phyloP scores from a whole-genome alignment of 495 filamentous ascomycete species.

The Friedmanniomyces simplex region DNA sequence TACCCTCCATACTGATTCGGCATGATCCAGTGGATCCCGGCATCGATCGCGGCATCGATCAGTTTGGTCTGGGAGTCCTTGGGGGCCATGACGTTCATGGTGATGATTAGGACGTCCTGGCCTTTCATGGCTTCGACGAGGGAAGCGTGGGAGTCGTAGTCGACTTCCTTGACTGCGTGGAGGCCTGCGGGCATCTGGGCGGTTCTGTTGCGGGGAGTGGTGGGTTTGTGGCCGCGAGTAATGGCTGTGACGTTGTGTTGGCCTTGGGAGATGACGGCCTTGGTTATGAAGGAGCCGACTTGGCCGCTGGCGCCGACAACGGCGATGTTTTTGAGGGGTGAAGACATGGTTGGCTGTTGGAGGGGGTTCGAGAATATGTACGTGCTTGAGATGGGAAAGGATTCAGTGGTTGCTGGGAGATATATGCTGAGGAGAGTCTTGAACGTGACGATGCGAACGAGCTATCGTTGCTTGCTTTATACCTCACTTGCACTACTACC shows the following conservation, averaged over 20 bases:
- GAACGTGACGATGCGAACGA: too few species aligned
- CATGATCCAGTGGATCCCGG: conserved; percentile 50
- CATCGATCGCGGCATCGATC: conserved; percentile 49
- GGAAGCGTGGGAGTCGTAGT: conserved; percentile 35
- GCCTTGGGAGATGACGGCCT: conserved; percentile 29
- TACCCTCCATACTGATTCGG: conserved; percentile 49
- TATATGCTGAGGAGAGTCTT: too few species aligned
- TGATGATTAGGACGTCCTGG: conserved; percentile 51
- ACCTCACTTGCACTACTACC: too few species aligned
- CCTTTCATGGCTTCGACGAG: conserved; percentile 38
- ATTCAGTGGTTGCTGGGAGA: too few species aligned
- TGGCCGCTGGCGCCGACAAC: conserved; percentile 32
- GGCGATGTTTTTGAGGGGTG: conserved; percentile 36
- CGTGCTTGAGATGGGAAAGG: too few species aligned
- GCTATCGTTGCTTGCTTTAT: too few species aligned
- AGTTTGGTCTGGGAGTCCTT: conserved; percentile 33
- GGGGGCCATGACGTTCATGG: conserved; percentile 28
- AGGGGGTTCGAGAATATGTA: too few species aligned
- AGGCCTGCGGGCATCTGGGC: conserved; percentile 33
- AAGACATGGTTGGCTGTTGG: background rate
- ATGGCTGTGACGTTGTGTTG: conserved; percentile 46
- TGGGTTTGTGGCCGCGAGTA: conserved; percentile 39
- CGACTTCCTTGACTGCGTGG: conserved; percentile 30
- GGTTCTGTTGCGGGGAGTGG: too few species aligned
- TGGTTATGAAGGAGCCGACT: conserved; percentile 15